Evolutionary conservation across 2,329 filamentous ascomycete species (phyloP), one percentile per base, ranked within the genome.

Genomic region (Aspergillus quadricinctus): DNA sequence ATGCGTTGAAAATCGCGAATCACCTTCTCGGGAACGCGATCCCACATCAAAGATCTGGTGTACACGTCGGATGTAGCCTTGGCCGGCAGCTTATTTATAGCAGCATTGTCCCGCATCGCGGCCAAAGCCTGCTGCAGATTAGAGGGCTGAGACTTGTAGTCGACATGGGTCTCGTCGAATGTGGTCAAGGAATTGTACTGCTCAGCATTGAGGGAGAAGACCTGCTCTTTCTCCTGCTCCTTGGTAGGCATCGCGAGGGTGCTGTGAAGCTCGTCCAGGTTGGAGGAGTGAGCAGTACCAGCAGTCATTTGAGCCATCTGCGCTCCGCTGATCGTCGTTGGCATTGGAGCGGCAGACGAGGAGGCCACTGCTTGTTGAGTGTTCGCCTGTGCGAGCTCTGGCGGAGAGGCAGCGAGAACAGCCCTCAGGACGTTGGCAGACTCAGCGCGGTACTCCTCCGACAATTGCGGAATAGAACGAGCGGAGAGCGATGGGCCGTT

Each of bases 1-100:
- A 96, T 92, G 75, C 90, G 89, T 67, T 89, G 90, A 79, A 97
- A 97, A 72, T 93, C 91, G 65, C 87, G 86, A 53, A 99, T 91
- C 50, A 97, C 92, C 62, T 97, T 92, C 65, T 86, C 83, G 14
- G 94, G 92, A 66, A 97, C 92, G 75, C 92, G 90, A 69, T 97
- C 92, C 90, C 91, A 96, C 56, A 97, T 85, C 59, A 97, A 82
- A 60, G 91, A 96, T 56, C 93, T 85, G 35, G 92, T 95, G 77
- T 96, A 96, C 45, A 97, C 90, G 67, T 97, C 92, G 56, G 92
- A 89, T 49, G 88, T 88, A 52, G 84, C 83, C 64, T 72, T 69
- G 31, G 63, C 69, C 43, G 73, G 71, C 25, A 73, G 60, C 9
- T 78, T 77, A 55, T 88, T 84, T 75, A 90, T 90, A 68, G 81